Percentiles rank a stretch among this genome's conserved stretches.
phyloP scores from a whole-genome alignment of 306 rosid species.

The Medicago truncatula region MtrunA17r5.0-ANR NC_053046.1:7946501-7947000 shows the following conservation, averaged over 20 bases:
- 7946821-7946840: slow-evolving; percentile 65
- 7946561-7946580: slow-evolving; percentile 72
- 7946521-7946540: slow-evolving; percentile 70
- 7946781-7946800: slow-evolving; percentile 57
- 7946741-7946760: slow-evolving; percentile 59
- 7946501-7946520: slow-evolving; percentile 89
- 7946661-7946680: slow-evolving; percentile 62
- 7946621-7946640: background rate
- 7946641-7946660: slow-evolving; percentile 8
- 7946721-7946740: slow-evolving; percentile 63
- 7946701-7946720: slow-evolving; percentile 78
- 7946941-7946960: slow-evolving; percentile 39
- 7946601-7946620: background rate
- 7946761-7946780: slow-evolving; percentile 55
- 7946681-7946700: slow-evolving; percentile 97
- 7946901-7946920: slow-evolving; percentile 84
- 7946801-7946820: slow-evolving; percentile 63
- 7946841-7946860: slow-evolving; percentile 71
- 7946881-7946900: slow-evolving; percentile 82
- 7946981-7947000: slow-evolving; percentile 60
- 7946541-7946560: slow-evolving; percentile 50
- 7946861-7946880: slow-evolving; percentile 85
- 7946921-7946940: slow-evolving; percentile 72
- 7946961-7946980: slow-evolving; percentile 34
- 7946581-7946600: slow-evolving; percentile 47